Percentiles rank a stretch among this genome's conserved stretches.
These are phyloP conservation scores for Talaromyces sp. DNA, from an alignment of 2,329 filamentous ascomycete genomes.

Conservation along the genomic window DNA sequence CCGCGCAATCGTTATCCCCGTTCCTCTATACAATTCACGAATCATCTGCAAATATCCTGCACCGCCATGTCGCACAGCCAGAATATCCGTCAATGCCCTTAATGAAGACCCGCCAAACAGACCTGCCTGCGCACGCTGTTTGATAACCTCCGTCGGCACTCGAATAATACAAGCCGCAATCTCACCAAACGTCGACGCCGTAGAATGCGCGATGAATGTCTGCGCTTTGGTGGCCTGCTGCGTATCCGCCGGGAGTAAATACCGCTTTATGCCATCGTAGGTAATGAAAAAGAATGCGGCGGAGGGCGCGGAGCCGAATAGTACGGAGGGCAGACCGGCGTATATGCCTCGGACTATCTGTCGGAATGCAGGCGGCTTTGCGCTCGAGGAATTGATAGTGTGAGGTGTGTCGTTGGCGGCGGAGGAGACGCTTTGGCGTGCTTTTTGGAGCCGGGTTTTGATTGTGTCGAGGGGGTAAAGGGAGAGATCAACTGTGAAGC, in stretches of 20 bases:
- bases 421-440: slow-evolving; percentile 54
- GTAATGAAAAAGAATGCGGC: slow-evolving; percentile 97
- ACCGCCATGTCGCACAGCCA: slow-evolving; percentile 49
- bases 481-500: slow-evolving; percentile 92
- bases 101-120: slow-evolving; percentile 71
- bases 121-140: slow-evolving; percentile 90
- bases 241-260: slow-evolving; percentile 39
- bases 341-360: slow-evolving; percentile 93
- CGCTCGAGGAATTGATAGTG: slow-evolving; percentile 61
- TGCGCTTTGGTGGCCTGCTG: slow-evolving; percentile 33
- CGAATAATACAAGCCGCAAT: slow-evolving; percentile 87
- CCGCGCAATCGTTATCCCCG: slow-evolving; percentile 86
- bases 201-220: slow-evolving; percentile 66
- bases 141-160: slow-evolving; percentile 94
- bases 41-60: slow-evolving; percentile 60
- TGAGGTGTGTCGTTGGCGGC: slow-evolving; percentile 23
- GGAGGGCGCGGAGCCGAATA: slow-evolving; percentile 88
- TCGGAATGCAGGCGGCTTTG: slow-evolving; percentile 60
- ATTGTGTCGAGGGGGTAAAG: slow-evolving; percentile 98
- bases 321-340: slow-evolving; percentile 81
- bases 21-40: slow-evolving; percentile 85
- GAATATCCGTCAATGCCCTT: slow-evolving; percentile 68
- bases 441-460: slow-evolving; percentile 85
- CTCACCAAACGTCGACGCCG: slow-evolving; percentile 82
- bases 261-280: slow-evolving; percentile 73